Base-by-base conservation (phyloP, 768 basidiomycete genomes). In the Kwoniella mangroviensis region DNA sequence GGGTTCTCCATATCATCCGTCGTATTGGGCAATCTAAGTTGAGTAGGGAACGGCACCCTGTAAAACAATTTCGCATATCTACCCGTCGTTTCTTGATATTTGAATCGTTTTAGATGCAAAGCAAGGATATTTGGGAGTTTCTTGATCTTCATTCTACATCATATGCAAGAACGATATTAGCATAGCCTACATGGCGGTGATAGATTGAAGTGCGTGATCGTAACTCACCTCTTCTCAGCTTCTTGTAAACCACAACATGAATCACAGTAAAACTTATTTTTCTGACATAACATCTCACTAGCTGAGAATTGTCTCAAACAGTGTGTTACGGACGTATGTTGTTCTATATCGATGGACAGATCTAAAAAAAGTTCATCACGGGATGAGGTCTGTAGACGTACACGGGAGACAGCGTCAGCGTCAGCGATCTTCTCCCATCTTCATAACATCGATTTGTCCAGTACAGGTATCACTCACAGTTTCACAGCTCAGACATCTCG, bases 251-350 rank as follows among this genome's bases (percentile, higher is more conserved):
- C 94, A 79, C 96, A 95, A 82, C 97, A 99, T 19, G 90, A 89
- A 82, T 99, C 97, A 81, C 97, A 99, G 83, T 93, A 97, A 81
- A 98, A 99, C 84, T 98, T 98, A 86, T 99, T 98, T 83, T 88
- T 91, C 83, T 96, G 93, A 76, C 93, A 95, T 21, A 99, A 88
- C 95, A 98, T 99, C 84, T 99, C 97, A 79, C 91, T 93, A 51
- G 94, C 95, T 79, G 93, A 96, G 82, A 99, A 99, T 80, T 95
- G 93, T 56, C 94, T 88, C 43, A 99, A 88, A 82, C 97, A 99
- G 7, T 95, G 91, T 1, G 95, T 96, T 63, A 99, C 90, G 72
- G 93, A 96, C 3, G 94, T 92, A 83, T 98, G 97, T 83, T 97
- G 93, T 82, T 98, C 96, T 75, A 99, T 98, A 82, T 99, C 97